Base-by-base conservation (phyloP, 352 stramenopile species). In the Peronospora tabacina region DNA sequence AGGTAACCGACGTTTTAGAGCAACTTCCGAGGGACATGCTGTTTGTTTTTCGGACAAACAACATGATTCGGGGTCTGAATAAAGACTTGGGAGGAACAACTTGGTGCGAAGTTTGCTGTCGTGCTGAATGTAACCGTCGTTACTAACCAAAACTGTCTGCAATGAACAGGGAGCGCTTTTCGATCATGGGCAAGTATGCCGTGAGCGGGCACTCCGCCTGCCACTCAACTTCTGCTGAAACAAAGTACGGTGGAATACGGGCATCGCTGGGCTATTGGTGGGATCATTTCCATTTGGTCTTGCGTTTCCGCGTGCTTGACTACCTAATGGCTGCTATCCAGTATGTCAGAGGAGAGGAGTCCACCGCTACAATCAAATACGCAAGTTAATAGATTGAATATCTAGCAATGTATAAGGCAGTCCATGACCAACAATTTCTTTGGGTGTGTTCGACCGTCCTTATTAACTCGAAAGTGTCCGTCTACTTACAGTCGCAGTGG, bases 1-100 rank as follows among this genome's bases (percentile, higher is more conserved):
- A 90, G 79, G 58, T 90, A 7, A 78, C 70, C 10, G 72, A 85
- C 32, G 95, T 95, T 51, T 43, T 96, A 15, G 69, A 94, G 65
- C 72, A 85, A 24, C 52, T 96, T 43, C 87, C 87, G 6, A 73
- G 83, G 6, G 87, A 96, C 47, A 92, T 96, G 78, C 53, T 95
- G 11, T 96, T 95, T 46, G 79, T 96, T 13, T 89, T 95, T 37
- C 82, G 85, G 24, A 94, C 82, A 16, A 94, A 90, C 61, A 95
- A 95, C 53, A 91, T 96, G 71, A 84, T 95, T 35, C 82, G 87
- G 5, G 68, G 78, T 17, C 61, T 96, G 17, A 96, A 96, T 65
- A 94, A 95, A 44, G 80, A 90, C 16, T 58, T 94, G 0, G 83
- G 83, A 29, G 83, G 85, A 8, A 85, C 79, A 3, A 90, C 72